Evolutionary conservation across 2,329 filamentous ascomycete genomes (phyloP), one percentile per base, ranked within the genome.

Genomic region (Plectosphaerella sp.): DNA sequence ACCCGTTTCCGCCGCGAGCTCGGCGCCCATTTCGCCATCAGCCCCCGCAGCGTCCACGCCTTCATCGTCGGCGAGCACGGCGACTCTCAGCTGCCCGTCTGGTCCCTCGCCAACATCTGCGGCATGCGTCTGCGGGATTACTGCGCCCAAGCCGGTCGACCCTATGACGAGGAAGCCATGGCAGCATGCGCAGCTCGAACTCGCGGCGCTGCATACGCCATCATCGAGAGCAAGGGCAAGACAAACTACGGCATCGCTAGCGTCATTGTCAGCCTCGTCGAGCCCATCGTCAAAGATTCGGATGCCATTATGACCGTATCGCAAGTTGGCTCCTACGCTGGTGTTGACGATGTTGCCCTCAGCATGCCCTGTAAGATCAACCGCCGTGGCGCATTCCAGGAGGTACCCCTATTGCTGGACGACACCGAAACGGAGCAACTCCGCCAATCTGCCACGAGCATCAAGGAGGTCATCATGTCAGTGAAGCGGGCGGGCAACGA

Each of bases 31-130:
- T 63, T 58, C 49, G 58, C 58, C 18, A 59, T 67, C 20, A 60
- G 60, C 50, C 63, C 64, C 15, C 59, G 60, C 41, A 64, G 61
- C 48, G 62, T 67, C 49, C 62, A 66, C 55, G 63, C 63, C 49
- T 57, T 64, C 48, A 62, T 67, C 47, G 57, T 67, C 33, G 64
- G 64, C 49, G 64, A 67, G 60, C 64, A 67, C 48, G 64, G 64
- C 41, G 64, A 67, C 54, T 62, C 59, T 45, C 63, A 67, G 59
- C 56, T 65, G 36, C 61, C 63, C 11, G 62, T 61, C 8, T 67
- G 64, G 64, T 67, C 64, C 28, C 61, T 64, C 2, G 64, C 63
- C 15, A 62, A 56, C 45, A 65, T 67, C 49, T 58, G 56, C 2
- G 63, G 64, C 22, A 64, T 64, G 62, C 58, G 62, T 14, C 54